Conservation (phyloP, 441 rosid genomes). For the Theobroma grandiflorum region DNA sequence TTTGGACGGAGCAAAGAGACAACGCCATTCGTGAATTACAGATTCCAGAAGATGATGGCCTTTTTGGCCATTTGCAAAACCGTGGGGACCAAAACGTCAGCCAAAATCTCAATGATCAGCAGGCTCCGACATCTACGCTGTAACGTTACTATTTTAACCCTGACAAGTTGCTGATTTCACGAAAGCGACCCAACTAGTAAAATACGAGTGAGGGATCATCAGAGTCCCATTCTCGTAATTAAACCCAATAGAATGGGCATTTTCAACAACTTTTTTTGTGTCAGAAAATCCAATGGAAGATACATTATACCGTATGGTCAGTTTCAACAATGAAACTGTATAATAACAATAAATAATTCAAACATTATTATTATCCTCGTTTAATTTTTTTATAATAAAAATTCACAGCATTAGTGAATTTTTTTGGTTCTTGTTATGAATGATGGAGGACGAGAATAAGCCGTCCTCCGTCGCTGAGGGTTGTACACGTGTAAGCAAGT, state of each 20-base stretch:
- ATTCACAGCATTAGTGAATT: not conserved
- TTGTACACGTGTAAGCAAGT: constrained; percentile 44
- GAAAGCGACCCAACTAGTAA: constrained; percentile 7
- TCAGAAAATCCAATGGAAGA: constrained; percentile 90
- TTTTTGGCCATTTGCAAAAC: constrained; percentile 44
- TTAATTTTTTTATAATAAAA: not conserved
- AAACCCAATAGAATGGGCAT: constrained; percentile 31
- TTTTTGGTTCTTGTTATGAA: constrained; percentile 1
- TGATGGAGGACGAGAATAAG: constrained; percentile 34
- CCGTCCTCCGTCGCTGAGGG: constrained; percentile 31
- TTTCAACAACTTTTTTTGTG: constrained; percentile 36
- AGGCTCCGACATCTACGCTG: not conserved
- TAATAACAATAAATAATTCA: not conserved
- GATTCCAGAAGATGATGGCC: constrained; percentile 52
- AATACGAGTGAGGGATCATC: not conserved
- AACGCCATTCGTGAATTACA: constrained; percentile 27
- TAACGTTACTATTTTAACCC: constrained; percentile 40
- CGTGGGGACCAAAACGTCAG: constrained; percentile 46
- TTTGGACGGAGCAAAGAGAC: constrained; percentile 5
- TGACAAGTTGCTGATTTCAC: constrained; percentile 4
- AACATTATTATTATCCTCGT: not conserved
- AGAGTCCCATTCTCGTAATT: constrained; percentile 47
- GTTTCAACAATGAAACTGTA: constrained; percentile 49
- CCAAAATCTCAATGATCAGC: constrained; percentile 49
- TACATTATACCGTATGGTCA: constrained; percentile 62